Conservation (phyloP, 75 land plant species). For the Azolla pinnata region DNA sequence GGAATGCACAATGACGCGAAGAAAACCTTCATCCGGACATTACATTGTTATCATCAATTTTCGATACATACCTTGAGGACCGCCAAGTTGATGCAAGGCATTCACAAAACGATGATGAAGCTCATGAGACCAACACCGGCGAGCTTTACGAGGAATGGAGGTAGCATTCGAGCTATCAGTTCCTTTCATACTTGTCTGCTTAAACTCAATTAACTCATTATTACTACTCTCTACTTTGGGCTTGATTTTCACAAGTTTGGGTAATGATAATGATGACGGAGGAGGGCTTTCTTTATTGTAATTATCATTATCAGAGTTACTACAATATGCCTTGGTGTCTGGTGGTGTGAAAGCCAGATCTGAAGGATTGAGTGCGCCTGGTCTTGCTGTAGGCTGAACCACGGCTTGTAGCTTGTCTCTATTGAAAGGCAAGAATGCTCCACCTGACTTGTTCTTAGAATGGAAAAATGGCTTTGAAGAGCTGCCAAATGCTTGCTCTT, state of each 20-base stretch:
- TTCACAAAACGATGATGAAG: slow-evolving; percentile 80
- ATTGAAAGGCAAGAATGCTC: slow-evolving; percentile 79
- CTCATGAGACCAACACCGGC: slow-evolving; percentile 97
- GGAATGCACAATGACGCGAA: neutral
- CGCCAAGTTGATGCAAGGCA: slow-evolving; percentile 96
- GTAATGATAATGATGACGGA: neutral
- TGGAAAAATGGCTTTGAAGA: slow-evolving; percentile 41
- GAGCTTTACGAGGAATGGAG: slow-evolving; percentile 55
- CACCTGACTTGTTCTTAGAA: slow-evolving; percentile 54
- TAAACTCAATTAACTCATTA: neutral
- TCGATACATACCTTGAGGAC: slow-evolving; percentile 64
- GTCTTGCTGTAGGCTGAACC: neutral
- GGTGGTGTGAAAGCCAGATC: neutral
- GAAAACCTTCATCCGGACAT: neutral
- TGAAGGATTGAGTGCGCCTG: neutral
- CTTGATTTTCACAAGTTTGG: neutral
- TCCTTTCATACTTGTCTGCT: neutral
- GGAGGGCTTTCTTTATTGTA: neutral
- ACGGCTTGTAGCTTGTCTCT: slow-evolving; percentile 33
- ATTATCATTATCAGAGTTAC: too few species aligned
- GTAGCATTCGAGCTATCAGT: neutral
- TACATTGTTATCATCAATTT: neutral
- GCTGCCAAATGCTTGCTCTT: slow-evolving; percentile 20
- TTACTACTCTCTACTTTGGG: neutral
- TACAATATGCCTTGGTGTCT: too few species aligned